These are phyloP conservation scores for Pisolithus tinctorius DNA, from an alignment of 768 basidiomycete species.

Conservation along the genomic window DNA sequence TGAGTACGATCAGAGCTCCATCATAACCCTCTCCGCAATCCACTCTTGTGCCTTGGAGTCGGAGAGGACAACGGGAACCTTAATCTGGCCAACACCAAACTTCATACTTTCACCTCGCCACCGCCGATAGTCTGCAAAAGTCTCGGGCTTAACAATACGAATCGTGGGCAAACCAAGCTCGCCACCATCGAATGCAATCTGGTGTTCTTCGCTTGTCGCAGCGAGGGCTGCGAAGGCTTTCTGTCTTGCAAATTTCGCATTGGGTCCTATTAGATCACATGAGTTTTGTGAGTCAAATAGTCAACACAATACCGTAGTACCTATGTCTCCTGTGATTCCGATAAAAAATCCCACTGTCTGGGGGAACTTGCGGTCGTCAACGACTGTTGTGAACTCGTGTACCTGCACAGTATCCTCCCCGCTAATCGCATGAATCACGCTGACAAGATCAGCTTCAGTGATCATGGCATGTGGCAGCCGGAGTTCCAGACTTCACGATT, in stretches of 20 bases:
- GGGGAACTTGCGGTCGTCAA: neutral
- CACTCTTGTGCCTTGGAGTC: neutral
- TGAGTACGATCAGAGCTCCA: neutral
- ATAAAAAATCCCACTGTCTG: slow-evolving; percentile 1
- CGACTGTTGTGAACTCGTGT: slow-evolving; percentile 1
- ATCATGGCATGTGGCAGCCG: neutral
- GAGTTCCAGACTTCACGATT: neutral
- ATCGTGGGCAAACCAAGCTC: slow-evolving; percentile 1
- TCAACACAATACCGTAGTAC: no score
- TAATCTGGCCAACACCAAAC: slow-evolving; percentile 1
- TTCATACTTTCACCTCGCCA: neutral
- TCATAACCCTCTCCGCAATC: slow-evolving; percentile 1
- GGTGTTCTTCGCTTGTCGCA: neutral
- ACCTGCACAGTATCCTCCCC: slow-evolving; percentile 1
- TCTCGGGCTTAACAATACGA: slow-evolving; percentile 3
- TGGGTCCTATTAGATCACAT: no score
- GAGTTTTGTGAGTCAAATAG: no score
- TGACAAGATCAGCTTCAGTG: slow-evolving; percentile 1
- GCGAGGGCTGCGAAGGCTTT: neutral
- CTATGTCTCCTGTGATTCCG: neutral
- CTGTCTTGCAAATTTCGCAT: neutral
- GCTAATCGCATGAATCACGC: neutral
- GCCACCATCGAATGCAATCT: neutral
- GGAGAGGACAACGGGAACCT: slow-evolving; percentile 5
- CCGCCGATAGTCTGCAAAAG: slow-evolving; percentile 4